Evolutionary conservation across 78 protist genomes (phyloP), one percentile per base, ranked within the genome.

Genomic region (Dictyostelium brefeldianum): DNA sequence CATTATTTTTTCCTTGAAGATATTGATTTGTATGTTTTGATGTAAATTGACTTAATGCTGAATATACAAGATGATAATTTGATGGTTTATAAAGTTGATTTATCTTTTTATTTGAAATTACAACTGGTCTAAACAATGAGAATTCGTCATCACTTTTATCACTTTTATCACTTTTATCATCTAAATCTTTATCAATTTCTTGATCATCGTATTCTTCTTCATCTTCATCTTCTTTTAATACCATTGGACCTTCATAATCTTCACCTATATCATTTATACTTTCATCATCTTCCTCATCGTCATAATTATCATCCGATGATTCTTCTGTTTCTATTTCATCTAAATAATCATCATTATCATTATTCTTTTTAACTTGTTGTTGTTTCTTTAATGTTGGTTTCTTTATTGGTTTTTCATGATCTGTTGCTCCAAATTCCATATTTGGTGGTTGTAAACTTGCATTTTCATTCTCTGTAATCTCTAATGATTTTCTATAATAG

Each of bases 361-460:
- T 15, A 11, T 48, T 43, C 29, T 48, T 67, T 80, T 8, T 17
- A 43, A 43, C 22, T 80, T 47, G 27, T 47, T 8, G 31, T 50
- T 31, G 83, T 12, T 41, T n/a, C 51, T 27, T 1, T 25, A 20
- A 3, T 75, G 17, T 14, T 48, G 7, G 0, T 36, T 4, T 22
- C 12, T 14, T 48, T 25, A 0, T 1, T 25, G 62, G 2, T 10
- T 17, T 43, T 31, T 43, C 41, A 75, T 67, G 25, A 50, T 75
- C 81, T 18, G 14, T 75, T 9, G 27, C 50, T 25, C 18, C 41
- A 14, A 48, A 75, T 22, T 6, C 29, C 15, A 25, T 27, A 77
- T 47, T 50, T n/a, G 81, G 54, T 43, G 93, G 93, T 27, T 41
- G 46, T n/a, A 75, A 41, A 51, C 59, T 51, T 64, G 93, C 93